Percentiles rank a stretch among this genome's conserved stretches.
Conservation (phyloP, 768 basidiomycete species). For the Kockovaella imperatae region DNA sequence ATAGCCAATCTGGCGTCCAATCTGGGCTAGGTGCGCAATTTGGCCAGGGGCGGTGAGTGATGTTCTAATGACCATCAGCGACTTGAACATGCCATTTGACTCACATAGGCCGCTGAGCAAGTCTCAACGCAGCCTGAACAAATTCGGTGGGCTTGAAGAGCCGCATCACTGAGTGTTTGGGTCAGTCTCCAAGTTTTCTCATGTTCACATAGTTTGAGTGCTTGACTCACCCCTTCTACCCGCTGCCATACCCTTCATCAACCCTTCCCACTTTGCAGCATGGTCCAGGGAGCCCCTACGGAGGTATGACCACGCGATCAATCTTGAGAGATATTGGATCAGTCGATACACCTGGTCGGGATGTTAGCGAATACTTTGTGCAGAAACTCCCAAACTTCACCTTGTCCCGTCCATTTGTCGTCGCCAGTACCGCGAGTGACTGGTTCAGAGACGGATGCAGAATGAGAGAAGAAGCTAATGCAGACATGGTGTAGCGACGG, state of each 20-base stretch:
- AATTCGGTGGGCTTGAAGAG: constrained; percentile 91
- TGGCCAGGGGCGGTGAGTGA: constrained; percentile 21
- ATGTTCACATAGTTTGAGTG: neutral
- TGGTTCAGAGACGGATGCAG: constrained; percentile 76
- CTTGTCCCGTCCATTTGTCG: constrained; percentile 88
- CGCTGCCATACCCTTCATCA: constrained; percentile 76
- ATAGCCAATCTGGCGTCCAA: constrained; percentile 78
- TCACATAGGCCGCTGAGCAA: constrained; percentile 46
- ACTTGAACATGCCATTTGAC: constrained; percentile 6
- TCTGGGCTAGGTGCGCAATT: constrained; percentile 66
- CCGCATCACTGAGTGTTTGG: constrained; percentile 62
- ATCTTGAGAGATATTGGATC: constrained; percentile 80
- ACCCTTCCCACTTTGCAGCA: constrained; percentile 68
- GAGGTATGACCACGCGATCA: constrained; percentile 75
- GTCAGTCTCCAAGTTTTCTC: neutral
- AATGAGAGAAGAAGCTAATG: constrained; percentile 53
- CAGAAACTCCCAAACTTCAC: constrained; percentile 44
- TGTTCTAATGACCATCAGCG: constrained; percentile 5
- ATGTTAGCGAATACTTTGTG: neutral
- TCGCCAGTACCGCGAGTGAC: constrained; percentile 64
- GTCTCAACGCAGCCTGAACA: constrained; percentile 76
- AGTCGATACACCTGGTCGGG: constrained; percentile 67
- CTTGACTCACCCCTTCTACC: constrained; percentile 68
- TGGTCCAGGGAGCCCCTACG: constrained; percentile 61
- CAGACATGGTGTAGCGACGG: constrained; percentile 26